Conservation (phyloP, 129 eudicot species). For the Ambrosia artemisiifolia region DNA sequence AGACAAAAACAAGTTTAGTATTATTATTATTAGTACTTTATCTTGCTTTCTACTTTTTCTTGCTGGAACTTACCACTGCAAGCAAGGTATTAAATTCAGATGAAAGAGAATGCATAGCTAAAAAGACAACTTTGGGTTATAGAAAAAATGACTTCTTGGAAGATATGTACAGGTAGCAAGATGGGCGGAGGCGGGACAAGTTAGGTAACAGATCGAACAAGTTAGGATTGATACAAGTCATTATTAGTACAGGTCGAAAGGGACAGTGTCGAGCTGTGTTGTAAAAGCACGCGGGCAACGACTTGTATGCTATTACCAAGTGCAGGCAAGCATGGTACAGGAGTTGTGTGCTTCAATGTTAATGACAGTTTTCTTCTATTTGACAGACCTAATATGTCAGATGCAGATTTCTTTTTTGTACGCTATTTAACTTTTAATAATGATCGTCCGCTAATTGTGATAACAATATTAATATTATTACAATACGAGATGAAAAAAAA, state of each 20-base stretch:
- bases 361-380: too few species aligned
- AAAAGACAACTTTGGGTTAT: neutral
- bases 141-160: neutral
- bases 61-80: neutral
- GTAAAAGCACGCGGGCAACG: too few species aligned
- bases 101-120: neutral
- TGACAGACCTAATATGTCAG: too few species aligned
- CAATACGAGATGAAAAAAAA: too few species aligned
- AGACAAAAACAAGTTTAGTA: constrained; percentile 6
- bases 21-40: neutral
- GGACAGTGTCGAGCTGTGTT: neutral
- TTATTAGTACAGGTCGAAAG: neutral
- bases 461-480: neutral
- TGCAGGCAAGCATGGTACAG: too few species aligned
- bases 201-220: neutral
- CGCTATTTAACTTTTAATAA: neutral
- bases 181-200: neutral
- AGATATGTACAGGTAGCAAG: neutral
- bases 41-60: constrained; percentile 36
- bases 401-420: too few species aligned
- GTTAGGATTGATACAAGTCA: too few species aligned
- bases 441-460: neutral
- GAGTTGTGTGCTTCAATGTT: too few species aligned
- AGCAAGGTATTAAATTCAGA: neutral
- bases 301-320: too few species aligned